These are phyloP conservation scores for Solioccasus polychromus DNA, from an alignment of 768 basidiomycete genomes.

Conservation along the genomic window DNA sequence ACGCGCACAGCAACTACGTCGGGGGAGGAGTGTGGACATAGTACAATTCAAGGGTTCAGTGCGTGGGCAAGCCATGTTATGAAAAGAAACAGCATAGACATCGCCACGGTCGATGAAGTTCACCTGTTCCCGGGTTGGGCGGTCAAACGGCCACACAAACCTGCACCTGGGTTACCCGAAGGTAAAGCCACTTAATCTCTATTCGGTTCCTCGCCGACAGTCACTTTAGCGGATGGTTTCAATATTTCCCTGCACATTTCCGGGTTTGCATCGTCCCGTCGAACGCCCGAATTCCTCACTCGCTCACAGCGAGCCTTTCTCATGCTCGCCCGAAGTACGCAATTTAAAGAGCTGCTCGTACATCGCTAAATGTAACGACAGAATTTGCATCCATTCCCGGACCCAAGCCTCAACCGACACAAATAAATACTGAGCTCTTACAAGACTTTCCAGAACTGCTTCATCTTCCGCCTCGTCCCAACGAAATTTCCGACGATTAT, in stretches of 20 bases:
- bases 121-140: constrained; percentile 84
- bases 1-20: constrained; percentile 13
- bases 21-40: constrained; percentile 21
- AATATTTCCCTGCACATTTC: constrained; percentile 73
- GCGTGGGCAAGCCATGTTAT: constrained; percentile 66
- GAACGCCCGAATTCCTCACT: constrained; percentile 56
- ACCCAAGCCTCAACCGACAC: constrained; percentile 31
- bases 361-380: constrained; percentile 26
- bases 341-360: not conserved
- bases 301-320: constrained; percentile 78
- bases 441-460: constrained; percentile 28
- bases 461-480: constrained; percentile 53
- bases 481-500: constrained; percentile 58
- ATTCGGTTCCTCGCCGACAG: not conserved
- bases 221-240: constrained; percentile 46
- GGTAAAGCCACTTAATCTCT: constrained; percentile 12
- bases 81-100: constrained; percentile 24
- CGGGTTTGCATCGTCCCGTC: constrained; percentile 67
- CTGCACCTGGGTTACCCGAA: constrained; percentile 23
- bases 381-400: constrained; percentile 77
- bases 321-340: constrained; percentile 68
- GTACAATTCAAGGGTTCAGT: constrained; percentile 46
- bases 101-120: constrained; percentile 42
- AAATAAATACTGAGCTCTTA: constrained; percentile 26
- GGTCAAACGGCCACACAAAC: constrained; percentile 43